Percentiles rank a stretch among this genome's conserved stretches.
Evolutionary conservation across 306 rosid species (phyloP).

Genomic region (Rubus idaeus): DNA sequence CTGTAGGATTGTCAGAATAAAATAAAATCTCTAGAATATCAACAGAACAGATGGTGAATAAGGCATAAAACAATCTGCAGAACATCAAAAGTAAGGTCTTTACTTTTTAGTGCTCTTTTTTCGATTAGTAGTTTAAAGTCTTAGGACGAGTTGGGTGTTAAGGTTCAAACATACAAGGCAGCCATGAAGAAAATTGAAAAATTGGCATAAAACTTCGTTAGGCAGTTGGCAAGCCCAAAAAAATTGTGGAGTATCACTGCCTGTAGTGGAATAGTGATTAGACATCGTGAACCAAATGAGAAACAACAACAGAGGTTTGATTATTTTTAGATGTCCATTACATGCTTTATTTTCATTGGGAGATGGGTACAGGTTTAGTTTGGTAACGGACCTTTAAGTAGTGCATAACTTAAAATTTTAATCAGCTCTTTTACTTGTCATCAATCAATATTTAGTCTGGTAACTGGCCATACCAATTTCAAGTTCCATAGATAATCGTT

Average conservation of each 20-base stretch:
- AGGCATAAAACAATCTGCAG: neutral
- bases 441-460: constrained; percentile 11
- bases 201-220: neutral
- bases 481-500: neutral
- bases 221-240: too few relatives aligned
- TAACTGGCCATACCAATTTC: constrained; percentile 11
- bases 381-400: neutral
- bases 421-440: neutral
- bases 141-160: neutral
- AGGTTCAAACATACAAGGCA: neutral
- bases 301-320: neutral
- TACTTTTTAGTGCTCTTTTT: neutral
- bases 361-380: neutral
- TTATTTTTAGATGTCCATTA: neutral
- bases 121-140: neutral
- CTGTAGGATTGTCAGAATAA: neutral
- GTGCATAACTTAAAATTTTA: neutral
- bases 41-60: neutral
- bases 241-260: neutral
- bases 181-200: neutral
- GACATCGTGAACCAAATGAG: neutral
- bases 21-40: neutral
- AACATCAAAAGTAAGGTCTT: neutral
- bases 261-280: neutral
- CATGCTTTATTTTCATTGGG: neutral